Evolutionary conservation across 2,329 filamentous ascomycete genomes (phyloP), one percentile per base, ranked within the genome.

Genomic region (Geosmithia putterillii): DNA sequence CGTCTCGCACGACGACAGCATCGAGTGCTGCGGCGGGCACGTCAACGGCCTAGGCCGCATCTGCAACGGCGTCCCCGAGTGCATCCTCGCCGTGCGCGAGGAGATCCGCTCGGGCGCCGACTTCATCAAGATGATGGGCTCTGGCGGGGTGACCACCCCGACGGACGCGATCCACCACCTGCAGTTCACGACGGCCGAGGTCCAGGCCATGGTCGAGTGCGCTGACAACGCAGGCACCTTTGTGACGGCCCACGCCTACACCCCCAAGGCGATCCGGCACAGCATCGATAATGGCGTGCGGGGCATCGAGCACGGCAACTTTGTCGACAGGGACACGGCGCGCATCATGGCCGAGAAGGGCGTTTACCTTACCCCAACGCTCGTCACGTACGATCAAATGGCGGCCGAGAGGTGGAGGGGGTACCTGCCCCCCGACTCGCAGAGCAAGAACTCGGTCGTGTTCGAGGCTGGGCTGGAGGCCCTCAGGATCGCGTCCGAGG

Each of bases 101-200:
- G 69, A 79, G 52, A 54, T 81, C 0, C 62, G 75, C 3, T 62
- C 58, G 8, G 76, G 76, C 2, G 70, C 73, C 1, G 72, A 79
- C 51, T 79, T 79, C 49, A 67, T 81, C 55, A 80, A 80, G 55
- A 74, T 81, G 47, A 79, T 79, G 73, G 63, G 63, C 1, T 66
- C 66, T 5, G 75, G 76, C 2, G 76, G 76, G 8, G 74, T 80
- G 2, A 65, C 70, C 0, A 71, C 65, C 10, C 72, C 73, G 0
- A 76, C 72, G 0, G 76, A 79, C 51, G 59, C 58, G 35, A 58
- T 79, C 10, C 65, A 69, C 7, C 65, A 70, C 50, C 56, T 71
- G 14, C 76, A 80, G 52, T 80, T 79, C 55, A 73, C 73, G 0
- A 58, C 65, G 0, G 69, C 67, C 32, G 76, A 80, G 58, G 70